Conservation (phyloP, 1,284 basidiomycete genomes). For the Rugosomyces carneus region DNA sequence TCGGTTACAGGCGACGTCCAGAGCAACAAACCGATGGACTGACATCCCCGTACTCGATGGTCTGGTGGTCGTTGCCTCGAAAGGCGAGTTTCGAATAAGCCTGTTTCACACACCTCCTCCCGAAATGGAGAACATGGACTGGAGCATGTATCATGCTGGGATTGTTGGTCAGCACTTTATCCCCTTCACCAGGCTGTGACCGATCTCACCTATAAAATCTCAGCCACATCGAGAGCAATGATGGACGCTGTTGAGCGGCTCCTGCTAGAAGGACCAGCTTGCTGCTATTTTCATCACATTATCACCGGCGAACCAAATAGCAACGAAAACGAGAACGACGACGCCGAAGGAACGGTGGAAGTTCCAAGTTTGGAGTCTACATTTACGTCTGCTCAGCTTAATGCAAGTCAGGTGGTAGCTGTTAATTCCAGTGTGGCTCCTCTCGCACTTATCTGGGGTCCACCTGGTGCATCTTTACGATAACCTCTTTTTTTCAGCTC, state of each 20-base stretch:
- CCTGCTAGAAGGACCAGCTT: constrained; percentile 33
- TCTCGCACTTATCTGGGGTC: constrained; percentile 59
- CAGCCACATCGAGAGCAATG: constrained; percentile 58
- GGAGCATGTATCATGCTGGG: constrained; percentile 58
- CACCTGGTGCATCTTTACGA: constrained; percentile 40
- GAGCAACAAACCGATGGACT: constrained; percentile 43
- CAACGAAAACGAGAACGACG: constrained; percentile 3
- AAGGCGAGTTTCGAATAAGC: constrained; percentile 49
- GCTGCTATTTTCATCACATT: constrained; percentile 43
- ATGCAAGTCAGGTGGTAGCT: constrained; percentile 47
- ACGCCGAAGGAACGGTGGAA: background rate
- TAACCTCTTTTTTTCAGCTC: background rate
- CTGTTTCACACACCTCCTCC: constrained; percentile 52
- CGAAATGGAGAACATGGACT: constrained; percentile 50
- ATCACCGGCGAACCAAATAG: constrained; percentile 28
- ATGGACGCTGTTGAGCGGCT: constrained; percentile 51
- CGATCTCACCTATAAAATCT: constrained; percentile 1
- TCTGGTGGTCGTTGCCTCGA: constrained; percentile 40
- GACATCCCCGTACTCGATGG: constrained; percentile 46
- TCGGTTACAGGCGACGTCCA: constrained; percentile 50
- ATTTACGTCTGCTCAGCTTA: constrained; percentile 26
- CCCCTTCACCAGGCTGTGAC: background rate
- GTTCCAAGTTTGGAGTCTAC: background rate
- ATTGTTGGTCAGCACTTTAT: constrained; percentile 37
- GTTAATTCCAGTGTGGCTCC: constrained; percentile 35